phyloP scores from a whole-genome alignment of 768 basidiomycete genomes.

The Trametes cingulata region DNA sequence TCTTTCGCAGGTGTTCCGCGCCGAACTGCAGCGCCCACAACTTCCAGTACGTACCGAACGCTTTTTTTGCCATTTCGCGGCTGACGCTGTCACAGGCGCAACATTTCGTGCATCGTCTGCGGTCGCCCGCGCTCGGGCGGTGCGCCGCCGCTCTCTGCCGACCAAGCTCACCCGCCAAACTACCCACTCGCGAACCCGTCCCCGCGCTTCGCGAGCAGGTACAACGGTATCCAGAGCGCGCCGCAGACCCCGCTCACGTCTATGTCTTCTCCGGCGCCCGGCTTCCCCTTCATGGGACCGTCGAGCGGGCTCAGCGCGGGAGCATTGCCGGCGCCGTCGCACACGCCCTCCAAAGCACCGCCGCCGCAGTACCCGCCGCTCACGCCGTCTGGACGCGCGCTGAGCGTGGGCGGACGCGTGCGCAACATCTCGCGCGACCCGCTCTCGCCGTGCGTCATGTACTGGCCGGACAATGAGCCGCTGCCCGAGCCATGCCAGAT shows the following conservation, averaged over 20 bases:
- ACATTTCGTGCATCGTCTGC: constrained; percentile 75
- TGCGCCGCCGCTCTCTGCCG: constrained; percentile 6
- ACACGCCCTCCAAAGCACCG: constrained; percentile 6
- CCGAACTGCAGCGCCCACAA: constrained; percentile 79
- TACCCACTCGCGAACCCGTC: constrained; percentile 33
- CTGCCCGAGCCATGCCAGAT: constrained; percentile 79
- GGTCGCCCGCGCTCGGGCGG: constrained; percentile 57
- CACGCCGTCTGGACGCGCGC: constrained; percentile 80
- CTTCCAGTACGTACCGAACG: constrained; percentile 64
- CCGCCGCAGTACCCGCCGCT: constrained; percentile 67
- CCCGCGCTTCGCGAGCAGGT: constrained; percentile 25
- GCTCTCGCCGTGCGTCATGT: constrained; percentile 75
- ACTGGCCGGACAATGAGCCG: constrained; percentile 89
- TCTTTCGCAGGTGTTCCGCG: constrained; percentile 55
- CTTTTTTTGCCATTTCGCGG: constrained; percentile 44
- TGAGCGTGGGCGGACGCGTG: constrained; percentile 75
- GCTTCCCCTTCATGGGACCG: constrained; percentile 2
- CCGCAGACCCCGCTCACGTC: constrained; percentile 28
- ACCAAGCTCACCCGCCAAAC: constrained; percentile 18
- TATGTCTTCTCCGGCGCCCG: constrained; percentile 15
- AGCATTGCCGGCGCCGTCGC: not conserved
- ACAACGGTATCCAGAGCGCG: constrained; percentile 16
- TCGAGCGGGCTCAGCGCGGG: not conserved
- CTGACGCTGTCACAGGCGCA: constrained; percentile 58
- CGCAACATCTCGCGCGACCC: constrained; percentile 79